phyloP scores from a whole-genome alignment of 2,329 filamentous ascomycete genomes.

The Aspergillus ruber region DNA sequence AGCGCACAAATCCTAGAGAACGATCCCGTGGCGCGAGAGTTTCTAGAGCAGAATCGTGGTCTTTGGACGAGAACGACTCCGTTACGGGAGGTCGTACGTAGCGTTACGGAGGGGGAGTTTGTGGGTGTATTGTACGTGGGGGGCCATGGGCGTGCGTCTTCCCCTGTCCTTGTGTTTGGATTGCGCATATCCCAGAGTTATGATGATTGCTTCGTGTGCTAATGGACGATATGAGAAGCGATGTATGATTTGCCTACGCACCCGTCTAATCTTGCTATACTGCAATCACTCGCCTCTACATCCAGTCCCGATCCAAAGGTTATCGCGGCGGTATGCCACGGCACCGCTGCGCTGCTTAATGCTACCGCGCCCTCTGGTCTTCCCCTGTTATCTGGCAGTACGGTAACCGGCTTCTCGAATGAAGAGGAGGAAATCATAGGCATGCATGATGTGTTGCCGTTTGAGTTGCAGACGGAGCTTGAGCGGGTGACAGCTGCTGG shows the following conservation, averaged over 20 bases:
- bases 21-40: slow-evolving; percentile 45
- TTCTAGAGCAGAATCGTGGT: slow-evolving; percentile 47
- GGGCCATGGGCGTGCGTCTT: slow-evolving; percentile 45
- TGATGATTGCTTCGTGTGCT: too few species aligned
- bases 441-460: slow-evolving; percentile 39
- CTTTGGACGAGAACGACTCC: slow-evolving; percentile 58
- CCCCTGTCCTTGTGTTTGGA: too few species aligned
- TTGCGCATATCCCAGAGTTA: too few species aligned
- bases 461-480: slow-evolving; percentile 42
- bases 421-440: slow-evolving; percentile 40
- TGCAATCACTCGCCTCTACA: slow-evolving; percentile 39
- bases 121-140: slow-evolving; percentile 55
- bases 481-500: slow-evolving; percentile 25
- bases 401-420: slow-evolving; percentile 45
- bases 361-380: slow-evolving; percentile 39
- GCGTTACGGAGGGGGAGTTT: slow-evolving; percentile 47
- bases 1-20: slow-evolving; percentile 21
- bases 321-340: slow-evolving; percentile 45
- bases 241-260: slow-evolving; percentile 45
- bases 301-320: slow-evolving; percentile 43
- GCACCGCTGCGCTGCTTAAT: slow-evolving; percentile 40
- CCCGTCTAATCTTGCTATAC: slow-evolving; percentile 13
- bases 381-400: slow-evolving; percentile 34
- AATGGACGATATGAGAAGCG: slow-evolving; percentile 14
- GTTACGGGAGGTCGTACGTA: slow-evolving; percentile 43